Evolutionary conservation across 1,139 yeast genomes (phyloP), one percentile per base, ranked within the genome.

Genomic region (Geotrichum cucujoidarum): DNA sequence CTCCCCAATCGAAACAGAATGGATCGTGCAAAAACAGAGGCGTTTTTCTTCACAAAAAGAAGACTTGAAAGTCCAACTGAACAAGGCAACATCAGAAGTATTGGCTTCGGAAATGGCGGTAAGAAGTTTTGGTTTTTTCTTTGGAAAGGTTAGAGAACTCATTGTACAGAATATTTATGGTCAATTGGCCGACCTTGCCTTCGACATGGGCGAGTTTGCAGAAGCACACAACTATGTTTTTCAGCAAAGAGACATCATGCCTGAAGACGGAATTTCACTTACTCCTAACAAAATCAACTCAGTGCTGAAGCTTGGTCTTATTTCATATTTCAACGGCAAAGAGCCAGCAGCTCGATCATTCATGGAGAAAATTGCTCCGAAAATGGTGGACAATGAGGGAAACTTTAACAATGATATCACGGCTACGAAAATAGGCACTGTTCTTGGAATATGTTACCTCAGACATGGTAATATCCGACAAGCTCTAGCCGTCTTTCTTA

Each of bases 381-480:
- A 16, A 18, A 42, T 47, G 22, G 30, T 37, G 8, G 30, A 35
- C 4, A 4, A 17, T 11, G 29, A 16, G 24, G 46, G 50, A 3
- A 22, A 25, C 11, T 36, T 37, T 3, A 11, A 20, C 18, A 43
- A 47, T 7, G 40, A 32, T 2, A n/a, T 7, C 2, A 30, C 41
- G 16, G 36, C 43, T 1, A 38, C 43, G 8, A 40, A 37, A 14
- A 38, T 45, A 4, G 50, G 50, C 6, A 35, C 43, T 4, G 30
- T 50, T 17, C 37, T 47, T 10, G 53, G 50, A 6, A 38, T 50
- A n/a, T 18, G 43, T 2, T 24, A 39, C 11, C 34, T 47, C 3
- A 45, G 38, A 20, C 21, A 38, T 16, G 49, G 47, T 20, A 34
- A 33, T 17, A 25, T 36, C 29, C 44, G 53, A 11, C 45, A 47